Base-by-base conservation (phyloP, 768 basidiomycete species). In the Rhodotorula babjevae region DNA sequence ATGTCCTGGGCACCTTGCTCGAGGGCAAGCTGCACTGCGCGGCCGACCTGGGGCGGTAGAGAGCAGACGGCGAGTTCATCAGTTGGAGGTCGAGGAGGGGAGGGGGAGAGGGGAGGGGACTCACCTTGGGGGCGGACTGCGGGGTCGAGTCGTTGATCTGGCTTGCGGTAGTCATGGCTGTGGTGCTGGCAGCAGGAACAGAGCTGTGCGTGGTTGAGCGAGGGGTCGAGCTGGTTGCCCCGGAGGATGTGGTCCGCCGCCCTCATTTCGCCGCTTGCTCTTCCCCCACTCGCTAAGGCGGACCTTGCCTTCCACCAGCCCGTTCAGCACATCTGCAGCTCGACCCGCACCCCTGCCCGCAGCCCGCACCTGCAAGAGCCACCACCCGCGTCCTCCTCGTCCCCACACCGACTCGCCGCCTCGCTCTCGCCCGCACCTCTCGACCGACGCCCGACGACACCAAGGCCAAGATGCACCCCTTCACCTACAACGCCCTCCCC, bases 401-500 rank as follows among this genome's bases (percentile, higher is more conserved):
- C 36, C 36, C 18, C 25, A 27, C 57, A 25, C 25, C 8, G 19
- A 11, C 61, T 33, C 61, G 9, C 27, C 23, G 11, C 21, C 42
- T 27, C 61, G 14, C 50, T 8, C 44, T 15, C 44, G 44, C 44
- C 44, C 44, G 14, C 44, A 46, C 44, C 18, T n/a, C 44, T 49
- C 47, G 19, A 19, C 23, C 23, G n/a, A 60, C 18, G 14, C 36
- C 36, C 36, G 9, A 9, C 46, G 19, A 8, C 8, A 19, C 2
- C 46, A 8, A 46, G 21, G 15, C 11, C 52, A 68, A 36, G 64
- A 82, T 82, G 79, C 77, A 80, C 58, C 78, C 82, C 11, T 84
- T 84, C 73, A 72, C 79, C 25, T 83, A 83, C 78, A 83, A 79
- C 63, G 78, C 80, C 29, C 79, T 82, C 19, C 82, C 83, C 42